Base-by-base conservation (phyloP, 2,329 filamentous ascomycete genomes). In the Scedosporium minutisporum region DNA sequence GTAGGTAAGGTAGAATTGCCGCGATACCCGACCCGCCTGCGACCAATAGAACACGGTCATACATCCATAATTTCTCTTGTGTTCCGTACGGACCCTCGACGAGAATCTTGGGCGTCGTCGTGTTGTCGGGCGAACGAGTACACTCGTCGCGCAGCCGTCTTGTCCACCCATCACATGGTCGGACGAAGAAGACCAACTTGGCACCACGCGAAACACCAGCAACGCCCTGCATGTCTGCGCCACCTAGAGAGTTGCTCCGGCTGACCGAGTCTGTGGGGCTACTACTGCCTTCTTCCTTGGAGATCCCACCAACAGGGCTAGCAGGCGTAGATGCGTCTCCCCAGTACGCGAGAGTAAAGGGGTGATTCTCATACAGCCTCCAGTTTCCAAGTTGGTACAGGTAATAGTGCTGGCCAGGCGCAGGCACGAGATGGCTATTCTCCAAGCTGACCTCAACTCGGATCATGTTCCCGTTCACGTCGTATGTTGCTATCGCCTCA, bases 351-450 rank as follows among this genome's bases (percentile, higher is more conserved):
- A 80, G 73, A 0, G 79, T 81, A 59, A 82, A 82, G 0, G 79
- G 79, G 48, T 82, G 79, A 63, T 76, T 80, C 63, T 82, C 78
- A 78, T 79, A 81, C 60, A 74, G 74, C 1, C 71, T 67, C 16
- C 69, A 62, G 18, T 72, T 72, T 53, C 76, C 71, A 5, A 80
- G 72, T 6, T 78, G 69, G 55, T 77, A 75, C 0, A 81, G 65
- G 62, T 78, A 81, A 65, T 77, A 38, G 33, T 38, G 33, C 33
- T 38, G 33, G 9, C 33, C 33, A 2, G 33, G 33, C 10, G 33
- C 33, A 14, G 33, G 33, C 33, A 38, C 33, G 33, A 38, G 33
- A 38, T 38, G 33, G 4, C 33, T 38, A 38, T 38, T 38, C 1
- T 12, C 33, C 9, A 38, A 6, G 33, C 33, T 38, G 33, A 38